These are phyloP conservation scores for Globisporangium polare DNA, from an alignment of 352 stramenopile species.

Conservation along the genomic window DNA sequence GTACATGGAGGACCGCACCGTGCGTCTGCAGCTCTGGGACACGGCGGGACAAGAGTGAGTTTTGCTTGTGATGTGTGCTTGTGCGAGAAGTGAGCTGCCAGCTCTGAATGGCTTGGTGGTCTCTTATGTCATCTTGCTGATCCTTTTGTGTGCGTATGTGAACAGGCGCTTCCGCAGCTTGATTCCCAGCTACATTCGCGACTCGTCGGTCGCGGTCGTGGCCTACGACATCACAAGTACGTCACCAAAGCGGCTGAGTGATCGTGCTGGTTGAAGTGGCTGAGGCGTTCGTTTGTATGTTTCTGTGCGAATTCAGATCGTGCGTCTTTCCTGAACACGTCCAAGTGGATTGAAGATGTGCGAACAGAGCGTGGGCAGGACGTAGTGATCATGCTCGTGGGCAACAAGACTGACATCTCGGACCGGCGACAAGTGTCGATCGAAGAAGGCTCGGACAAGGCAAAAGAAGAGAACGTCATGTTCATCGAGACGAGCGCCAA, in stretches of 20 bases:
- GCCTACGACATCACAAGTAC: slow-evolving; percentile 99
- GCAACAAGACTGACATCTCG: slow-evolving; percentile 99
- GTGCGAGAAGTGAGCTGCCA: neutral
- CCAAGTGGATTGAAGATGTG: slow-evolving; percentile 99
- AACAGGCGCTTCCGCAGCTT: slow-evolving; percentile 89
- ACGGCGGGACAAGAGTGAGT: slow-evolving; percentile 96
- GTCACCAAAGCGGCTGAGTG: slow-evolving; percentile 5
- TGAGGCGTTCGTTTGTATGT: neutral
- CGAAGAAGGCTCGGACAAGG: slow-evolving; percentile 97
- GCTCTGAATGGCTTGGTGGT: neutral
- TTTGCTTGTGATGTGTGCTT: neutral
- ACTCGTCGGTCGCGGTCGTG: slow-evolving; percentile 99
- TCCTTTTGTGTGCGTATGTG: slow-evolving; percentile 6
- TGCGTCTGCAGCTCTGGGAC: slow-evolving; percentile 99
- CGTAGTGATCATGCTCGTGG: slow-evolving; percentile 99
- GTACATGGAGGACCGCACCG: slow-evolving; percentile 97
- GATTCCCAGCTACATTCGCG: slow-evolving; percentile 97
- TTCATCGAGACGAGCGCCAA: slow-evolving; percentile 99
- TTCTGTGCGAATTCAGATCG: slow-evolving; percentile 65
- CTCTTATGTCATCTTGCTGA: neutral
- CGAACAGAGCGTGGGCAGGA: slow-evolving; percentile 97
- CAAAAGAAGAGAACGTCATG: slow-evolving; percentile 97
- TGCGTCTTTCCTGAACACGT: slow-evolving; percentile 97
- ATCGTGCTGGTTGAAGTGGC: neutral
- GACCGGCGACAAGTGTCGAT: slow-evolving; percentile 96